Evolutionary conservation across 352 stramenopile species (phyloP), one percentile per base, ranked within the genome.

Genomic region (Pythium myriotylum): DNA sequence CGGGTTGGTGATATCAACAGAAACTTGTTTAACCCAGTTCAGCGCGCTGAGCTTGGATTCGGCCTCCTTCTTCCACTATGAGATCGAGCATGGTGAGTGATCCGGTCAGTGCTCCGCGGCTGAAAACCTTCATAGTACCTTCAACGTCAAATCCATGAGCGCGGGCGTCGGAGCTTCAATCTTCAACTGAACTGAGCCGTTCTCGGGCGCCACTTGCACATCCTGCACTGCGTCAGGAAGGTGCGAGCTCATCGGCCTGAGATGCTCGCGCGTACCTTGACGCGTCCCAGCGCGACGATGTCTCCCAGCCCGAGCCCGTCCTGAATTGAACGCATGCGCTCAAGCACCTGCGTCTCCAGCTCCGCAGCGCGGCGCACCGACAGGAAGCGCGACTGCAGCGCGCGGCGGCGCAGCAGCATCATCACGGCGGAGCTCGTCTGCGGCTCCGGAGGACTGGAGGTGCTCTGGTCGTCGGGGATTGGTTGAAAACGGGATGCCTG

Each of bases 331-430:
- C 83, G 81, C 48, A 95, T 65, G 48, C 77, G 76, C 56, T 92
- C 79, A 51, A 95, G 59, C 29, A 93, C 86, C 59, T 93, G 71
- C 50, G 74, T 87, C 70, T 95, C 86, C 52, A 93, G 45, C 62
- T 89, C 71, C 41, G 79, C 86, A 35, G 76, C 65, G 33, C 82
- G 79, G 20, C 86, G 84, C 53, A 77, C 79, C 48, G 84, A 92
- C 29, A 94, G 52, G n/a, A 64, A 59, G 50, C 55, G 51, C n/a
- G 48, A 33, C 23, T 46, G 47, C 19, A 45, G 37, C 23, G 57
- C 50, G 37, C 33, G 55, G 50, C 52, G 59, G 20, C 60, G 59
- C 55, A 47, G 48, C 48, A 43, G 14, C 50, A 72, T 27, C 58
- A 49, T 50, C 32, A 57, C 56, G 33, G n/a, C 60, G 62, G 51